Evolutionary conservation across 768 basidiomycete species (phyloP).

Genomic region (Auricularia heimuer): DNA sequence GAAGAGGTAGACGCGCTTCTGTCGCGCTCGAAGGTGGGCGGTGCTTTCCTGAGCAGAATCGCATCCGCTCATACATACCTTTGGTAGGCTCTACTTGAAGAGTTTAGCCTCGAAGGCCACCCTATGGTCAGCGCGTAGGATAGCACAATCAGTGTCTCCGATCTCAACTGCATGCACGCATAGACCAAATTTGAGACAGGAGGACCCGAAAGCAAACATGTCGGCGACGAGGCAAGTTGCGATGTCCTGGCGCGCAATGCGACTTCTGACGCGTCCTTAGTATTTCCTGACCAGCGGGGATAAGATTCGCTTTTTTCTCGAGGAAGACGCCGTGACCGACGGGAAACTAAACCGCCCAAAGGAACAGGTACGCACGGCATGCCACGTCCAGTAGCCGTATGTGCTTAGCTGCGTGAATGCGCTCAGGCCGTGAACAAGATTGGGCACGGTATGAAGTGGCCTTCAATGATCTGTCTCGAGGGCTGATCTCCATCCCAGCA

Average conservation of each 20-base stretch:
- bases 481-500: conserved; percentile 31
- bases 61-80: neutral
- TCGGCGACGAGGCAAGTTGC: conserved; percentile 55
- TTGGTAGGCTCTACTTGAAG: conserved; percentile 42
- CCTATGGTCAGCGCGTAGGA: conserved; percentile 45
- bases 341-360: conserved; percentile 55
- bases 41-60: neutral
- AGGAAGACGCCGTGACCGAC: conserved; percentile 67
- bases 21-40: conserved; percentile 46
- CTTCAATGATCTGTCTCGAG: neutral
- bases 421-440: conserved; percentile 86
- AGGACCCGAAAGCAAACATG: conserved; percentile 51
- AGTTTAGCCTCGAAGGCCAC: conserved; percentile 69
- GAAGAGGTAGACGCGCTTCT: conserved; percentile 55
- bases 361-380: conserved; percentile 1
- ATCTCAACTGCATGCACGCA: conserved; percentile 3
- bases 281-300: conserved; percentile 91
- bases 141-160: neutral
- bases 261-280: neutral
- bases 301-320: conserved; percentile 92
- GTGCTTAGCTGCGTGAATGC: conserved; percentile 3
- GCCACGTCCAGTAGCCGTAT: neutral
- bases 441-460: conserved; percentile 53
- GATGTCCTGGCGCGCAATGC: neutral
- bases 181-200: conserved; percentile 88